Base-by-base conservation (phyloP, 352 stramenopile species). In the Globisporangium megalacanthum region DNA sequence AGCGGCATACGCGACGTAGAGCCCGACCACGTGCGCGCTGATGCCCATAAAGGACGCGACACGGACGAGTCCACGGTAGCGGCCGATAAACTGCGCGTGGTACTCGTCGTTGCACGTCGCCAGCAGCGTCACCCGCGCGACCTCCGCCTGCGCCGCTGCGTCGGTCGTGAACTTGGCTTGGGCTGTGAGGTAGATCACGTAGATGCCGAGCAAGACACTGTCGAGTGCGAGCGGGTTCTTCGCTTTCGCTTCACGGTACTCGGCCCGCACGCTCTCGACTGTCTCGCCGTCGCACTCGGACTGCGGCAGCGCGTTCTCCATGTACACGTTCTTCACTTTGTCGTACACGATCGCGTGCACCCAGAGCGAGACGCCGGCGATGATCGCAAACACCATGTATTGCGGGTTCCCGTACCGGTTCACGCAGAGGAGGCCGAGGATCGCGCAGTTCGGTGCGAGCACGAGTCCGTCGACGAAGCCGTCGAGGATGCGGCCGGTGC, bases 271-370 rank as follows among this genome's bases (percentile, higher is more conserved):
- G 45, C 77, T 93, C 33, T 84, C 81, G n/a, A 89, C 75, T 4
- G 83, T 88, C 64, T 93, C 83, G 29, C 80, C 79, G 44, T 93
- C 79, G 46, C 79, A 89, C 51, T 93, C 83, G 25, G 79, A 90
- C 49, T 87, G 73, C 13, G 83, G 79, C 19, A 90, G 68, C 14
- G 80, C 75, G 56, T 93, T 91, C 63, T 93, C 79, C 83, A 89
- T 91, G 67, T 91, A 93, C 19, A 86, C 81, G 65, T 93, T 93
- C 73, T 93, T 93, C 49, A 93, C 76, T 60, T 90, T 89, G 68
- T 93, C 83, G 64, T 93, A 93, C 42, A 90, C 78, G 55, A 89
- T 79, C 33, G 83, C 83, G 64, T 93, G 83, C 15, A 89, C 50
- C 80, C 83, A 91, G 35, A 91, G 70, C 36, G 80, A 90, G 50